Base-by-base conservation (phyloP, 805 yeast genomes). In the Sugiyamaella smithiae region DNA sequence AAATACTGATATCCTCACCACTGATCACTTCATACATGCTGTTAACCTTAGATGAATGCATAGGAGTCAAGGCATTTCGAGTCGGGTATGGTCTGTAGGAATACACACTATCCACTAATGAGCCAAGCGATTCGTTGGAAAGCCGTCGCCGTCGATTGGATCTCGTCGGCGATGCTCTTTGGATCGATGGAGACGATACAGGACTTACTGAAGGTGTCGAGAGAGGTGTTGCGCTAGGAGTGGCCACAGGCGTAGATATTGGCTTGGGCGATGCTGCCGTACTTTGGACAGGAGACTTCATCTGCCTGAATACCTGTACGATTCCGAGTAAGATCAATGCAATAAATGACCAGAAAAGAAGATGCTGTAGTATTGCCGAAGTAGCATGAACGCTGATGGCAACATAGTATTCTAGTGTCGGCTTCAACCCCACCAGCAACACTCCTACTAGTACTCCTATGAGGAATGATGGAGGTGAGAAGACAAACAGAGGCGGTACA, bases 1-100 rank as follows among this genome's bases (percentile, higher is more conserved):
- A 38, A 25, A 40, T 20, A 16, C 46, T 19, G 22, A 53, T 33
- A 26, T 53, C 56, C 7, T 53, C 56, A 11, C 56, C 56, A 33
- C 51, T 46, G 26, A 50, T 31, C 24, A 53, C 38, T 20, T 35
- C 38, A 19, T 35, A 35, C 22, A 14, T 35, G 38, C 38, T 35
- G 20, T 35, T 35, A 19, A 35, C 38, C 38, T 19, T 35, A 11
- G 38, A 35, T 16, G 38, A 35, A 11, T 35, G 38, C 3, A 19
- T 20, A 14, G 22, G 22, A 19, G 20, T 7, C 4, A 22, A 24
- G 1, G 33, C 28, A 9, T 33, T 33, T 17, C 40, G 22, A 3
- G 46, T 12, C 11, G 48, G 33, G 20, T 49, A 49, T 4, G 53
- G 53, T 16, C 49, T 12, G 33, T 44, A 49, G 3, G 53, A 43